Percentiles rank a stretch among this genome's conserved stretches.
Evolutionary conservation across 345 rosid genomes (phyloP).

Genomic region (Corchorus olitorius): DNA sequence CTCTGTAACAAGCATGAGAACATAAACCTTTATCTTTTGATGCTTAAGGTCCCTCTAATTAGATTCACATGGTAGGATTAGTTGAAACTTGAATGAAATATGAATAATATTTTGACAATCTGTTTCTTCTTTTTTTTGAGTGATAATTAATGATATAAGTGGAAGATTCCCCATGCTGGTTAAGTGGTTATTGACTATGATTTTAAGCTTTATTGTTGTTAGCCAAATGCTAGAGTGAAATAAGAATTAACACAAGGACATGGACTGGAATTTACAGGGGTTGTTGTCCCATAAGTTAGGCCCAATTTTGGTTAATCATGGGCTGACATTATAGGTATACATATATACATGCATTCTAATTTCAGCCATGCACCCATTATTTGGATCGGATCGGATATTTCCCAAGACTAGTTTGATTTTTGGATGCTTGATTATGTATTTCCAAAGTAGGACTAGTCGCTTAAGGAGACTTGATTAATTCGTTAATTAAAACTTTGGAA

Average conservation of each 20-base stretch:
- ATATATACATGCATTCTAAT: background rate
- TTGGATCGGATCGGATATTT: background rate
- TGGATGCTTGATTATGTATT: background rate
- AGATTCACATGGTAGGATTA: background rate
- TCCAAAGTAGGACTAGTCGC: background rate
- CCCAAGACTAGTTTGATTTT: background rate
- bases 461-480: no score
- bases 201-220: no score
- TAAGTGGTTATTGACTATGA: no score
- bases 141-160: no score
- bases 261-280: background rate
- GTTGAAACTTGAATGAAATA: background rate
- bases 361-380: background rate
- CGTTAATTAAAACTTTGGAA: background rate
- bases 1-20: background rate
- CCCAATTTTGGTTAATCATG: background rate
- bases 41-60: background rate
- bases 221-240: no score
- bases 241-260: no score
- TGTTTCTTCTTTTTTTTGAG: no score
- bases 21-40: background rate
- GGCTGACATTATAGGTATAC: background rate
- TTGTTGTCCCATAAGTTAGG: no score
- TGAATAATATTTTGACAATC: background rate
- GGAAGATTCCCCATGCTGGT: no score